Conservation (phyloP, 768 basidiomycete species). For the Mycena capillaripes region DNA sequence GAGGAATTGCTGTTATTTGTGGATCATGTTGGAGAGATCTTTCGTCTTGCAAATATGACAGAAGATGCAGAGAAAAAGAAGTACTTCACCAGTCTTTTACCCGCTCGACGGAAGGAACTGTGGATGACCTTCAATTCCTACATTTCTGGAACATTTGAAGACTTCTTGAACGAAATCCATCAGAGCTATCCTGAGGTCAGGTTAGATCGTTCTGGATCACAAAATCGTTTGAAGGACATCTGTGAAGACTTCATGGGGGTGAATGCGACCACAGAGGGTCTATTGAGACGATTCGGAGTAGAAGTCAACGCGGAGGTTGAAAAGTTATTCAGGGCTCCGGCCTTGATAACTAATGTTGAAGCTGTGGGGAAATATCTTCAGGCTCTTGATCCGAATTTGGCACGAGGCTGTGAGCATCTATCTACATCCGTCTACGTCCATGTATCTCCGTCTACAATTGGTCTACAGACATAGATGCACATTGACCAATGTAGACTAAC, state of each 20-base stretch:
- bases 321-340: neutral
- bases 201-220: neutral
- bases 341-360: no score
- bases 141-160: neutral
- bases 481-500: no score
- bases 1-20: slow-evolving; percentile 6
- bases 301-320: neutral
- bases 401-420: no score
- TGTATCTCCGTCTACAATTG: no score
- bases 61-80: neutral
- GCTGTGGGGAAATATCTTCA: no score
- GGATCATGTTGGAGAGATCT: slow-evolving; percentile 8
- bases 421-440: no score
- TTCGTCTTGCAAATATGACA: neutral
- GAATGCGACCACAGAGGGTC: neutral
- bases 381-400: no score
- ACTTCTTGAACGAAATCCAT: slow-evolving; percentile 8
- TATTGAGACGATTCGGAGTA: neutral
- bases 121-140: neutral
- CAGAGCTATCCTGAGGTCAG: neutral
- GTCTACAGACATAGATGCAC: no score
- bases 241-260: neutral
- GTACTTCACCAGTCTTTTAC: neutral
- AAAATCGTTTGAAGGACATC: neutral
- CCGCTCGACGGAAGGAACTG: neutral